Evolutionary conservation across 2,329 filamentous ascomycete species (phyloP), one percentile per base, ranked within the genome.

Genomic region (Lasiodiplodia citricola): DNA sequence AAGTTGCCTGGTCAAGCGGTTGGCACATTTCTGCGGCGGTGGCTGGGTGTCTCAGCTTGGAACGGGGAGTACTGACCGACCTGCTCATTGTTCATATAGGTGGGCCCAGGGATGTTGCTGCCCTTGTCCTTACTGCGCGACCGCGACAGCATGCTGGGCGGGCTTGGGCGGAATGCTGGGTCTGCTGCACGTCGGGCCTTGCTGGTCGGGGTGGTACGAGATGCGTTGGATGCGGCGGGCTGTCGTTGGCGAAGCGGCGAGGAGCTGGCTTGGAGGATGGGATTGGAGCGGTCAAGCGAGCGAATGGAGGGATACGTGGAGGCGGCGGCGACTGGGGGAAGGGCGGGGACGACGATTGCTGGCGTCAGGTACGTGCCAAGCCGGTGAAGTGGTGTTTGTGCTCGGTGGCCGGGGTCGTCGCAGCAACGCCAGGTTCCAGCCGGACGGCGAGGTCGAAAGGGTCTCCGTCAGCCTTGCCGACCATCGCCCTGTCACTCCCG

Each of bases 1-100:
- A 93, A 94, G 70, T 85, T 84, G 72, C 89, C 91, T 93, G 80
- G 70, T 47, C 37, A 63, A 63, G 47, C 31, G 70, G 72, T 71
- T 69, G 66, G 55, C 50, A 31, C 18, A 51, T 31, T 11, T 35
- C 28, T 28, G 28, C 21, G 54, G 44, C 11, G 50, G 31, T 25
- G 44, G 44, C 28, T 23, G 37, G 35, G 23, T n/a, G 57, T 60
- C 37, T 60, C 21, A 16, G 13, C 2, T 7, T n/a, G 38, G 58
- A 62, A 62, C 21, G 41, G 14, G 37, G 23, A 47, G 60, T 69
- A n/a, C 79, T 67, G 75, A 81, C 80, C 76, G 77, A 81, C 80
- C 72, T 81, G 78, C 58, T 76, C 71, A 23, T 75, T 73, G 44
- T 76, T 75, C 73, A 80, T 80, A 69, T 75, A 80, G 31, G 75